Conservation (phyloP, 2,329 filamentous ascomycete species). For the Endothia cerciana region DNA sequence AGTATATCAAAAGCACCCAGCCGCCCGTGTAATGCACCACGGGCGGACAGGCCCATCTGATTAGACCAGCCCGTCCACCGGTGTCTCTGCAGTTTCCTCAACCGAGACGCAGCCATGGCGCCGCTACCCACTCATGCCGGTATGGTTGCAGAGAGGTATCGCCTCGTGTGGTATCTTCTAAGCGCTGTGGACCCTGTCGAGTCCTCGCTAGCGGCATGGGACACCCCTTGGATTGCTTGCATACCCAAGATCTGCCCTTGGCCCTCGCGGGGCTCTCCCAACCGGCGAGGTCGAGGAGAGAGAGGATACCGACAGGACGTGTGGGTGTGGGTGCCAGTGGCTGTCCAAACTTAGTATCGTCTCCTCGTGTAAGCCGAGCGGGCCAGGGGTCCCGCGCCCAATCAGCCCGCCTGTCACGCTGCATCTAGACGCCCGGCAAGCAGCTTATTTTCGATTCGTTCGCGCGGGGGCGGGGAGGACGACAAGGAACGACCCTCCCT, state of each 20-base stretch:
- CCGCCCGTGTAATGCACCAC: constrained; percentile 16
- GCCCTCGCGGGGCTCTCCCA: background rate
- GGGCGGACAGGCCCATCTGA: constrained; percentile 4
- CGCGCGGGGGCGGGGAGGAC: background rate
- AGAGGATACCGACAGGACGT: constrained; percentile 8
- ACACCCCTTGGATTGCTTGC: background rate
- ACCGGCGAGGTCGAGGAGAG: background rate
- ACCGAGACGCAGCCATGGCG: constrained; percentile 21
- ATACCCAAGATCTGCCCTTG: background rate
- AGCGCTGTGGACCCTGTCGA: constrained; percentile 7
- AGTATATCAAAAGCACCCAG: constrained; percentile 21
- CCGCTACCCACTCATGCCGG: constrained; percentile 19
- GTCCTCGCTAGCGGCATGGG: background rate
- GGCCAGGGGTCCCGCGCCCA: constrained; percentile 30
- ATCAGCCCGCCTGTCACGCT: constrained; percentile 37
- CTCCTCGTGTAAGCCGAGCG: background rate
- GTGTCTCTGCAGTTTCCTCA: constrained; percentile 16
- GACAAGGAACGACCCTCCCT: background rate
- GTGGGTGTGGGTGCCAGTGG: background rate
- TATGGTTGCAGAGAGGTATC: too few species aligned
- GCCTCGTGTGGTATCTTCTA: background rate
- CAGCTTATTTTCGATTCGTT: background rate
- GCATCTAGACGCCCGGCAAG: constrained; percentile 38
- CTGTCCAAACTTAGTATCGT: background rate
- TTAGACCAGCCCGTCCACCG: background rate